These are phyloP conservation scores for Fusarium chlamydosporum DNA, from an alignment of 2,329 filamentous ascomycete species.

Conservation along the genomic window DNA sequence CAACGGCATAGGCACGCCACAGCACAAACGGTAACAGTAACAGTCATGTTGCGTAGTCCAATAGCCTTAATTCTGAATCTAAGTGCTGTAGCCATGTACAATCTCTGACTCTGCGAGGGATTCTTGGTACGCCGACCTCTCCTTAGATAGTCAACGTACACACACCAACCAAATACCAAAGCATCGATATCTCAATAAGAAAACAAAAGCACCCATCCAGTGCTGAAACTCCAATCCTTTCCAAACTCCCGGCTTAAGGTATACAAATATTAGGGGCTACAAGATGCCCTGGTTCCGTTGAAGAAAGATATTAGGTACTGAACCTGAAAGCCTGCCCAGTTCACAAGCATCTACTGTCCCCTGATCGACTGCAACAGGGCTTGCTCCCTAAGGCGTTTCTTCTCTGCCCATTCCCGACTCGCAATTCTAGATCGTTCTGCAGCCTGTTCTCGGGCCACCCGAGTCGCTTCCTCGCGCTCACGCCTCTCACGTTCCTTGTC, in stretches of 20 bases:
- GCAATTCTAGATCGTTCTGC: slow-evolving; percentile 72
- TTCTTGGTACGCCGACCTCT: slow-evolving; percentile 14
- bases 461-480: slow-evolving; percentile 68
- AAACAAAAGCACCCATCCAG: slow-evolving; percentile 32
- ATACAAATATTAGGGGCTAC: slow-evolving; percentile 9
- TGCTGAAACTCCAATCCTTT: slow-evolving; percentile 36
- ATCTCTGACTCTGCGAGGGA: slow-evolving; percentile 16
- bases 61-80: slow-evolving; percentile 29
- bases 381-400: slow-evolving; percentile 62
- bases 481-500: slow-evolving; percentile 67
- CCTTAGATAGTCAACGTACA: slow-evolving; percentile 15
- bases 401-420: slow-evolving; percentile 74
- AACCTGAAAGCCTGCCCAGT: neutral
- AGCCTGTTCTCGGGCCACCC: slow-evolving; percentile 70
- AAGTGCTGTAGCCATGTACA: slow-evolving; percentile 32
- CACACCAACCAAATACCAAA: slow-evolving; percentile 33
- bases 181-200: slow-evolving; percentile 37
- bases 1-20: neutral
- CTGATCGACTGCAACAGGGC: slow-evolving; percentile 38
- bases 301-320: neutral
- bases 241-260: slow-evolving; percentile 44
- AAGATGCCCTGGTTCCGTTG: neutral
- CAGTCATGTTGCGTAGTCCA: neutral
- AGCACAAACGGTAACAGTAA: no score
- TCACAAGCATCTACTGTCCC: slow-evolving; percentile 8